Evolutionary conservation across 139 green algal species (phyloP).

Genomic region (Ettlia oleoabundans): DNA sequence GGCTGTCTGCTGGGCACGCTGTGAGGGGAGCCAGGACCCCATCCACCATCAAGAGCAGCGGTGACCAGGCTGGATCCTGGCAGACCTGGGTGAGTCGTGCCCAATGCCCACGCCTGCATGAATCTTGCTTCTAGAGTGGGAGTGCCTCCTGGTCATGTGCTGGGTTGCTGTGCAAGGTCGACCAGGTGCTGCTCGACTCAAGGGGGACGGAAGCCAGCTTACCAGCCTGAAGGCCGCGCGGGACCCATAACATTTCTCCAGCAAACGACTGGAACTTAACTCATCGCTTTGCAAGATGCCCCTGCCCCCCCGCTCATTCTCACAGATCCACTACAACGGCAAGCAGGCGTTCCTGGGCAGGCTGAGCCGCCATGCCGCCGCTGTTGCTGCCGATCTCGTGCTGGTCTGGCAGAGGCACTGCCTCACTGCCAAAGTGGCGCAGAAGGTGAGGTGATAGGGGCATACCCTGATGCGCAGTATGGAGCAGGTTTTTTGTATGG

Average conservation of each 20-base stretch:
- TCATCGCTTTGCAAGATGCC: no score
- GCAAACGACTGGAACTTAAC: no score
- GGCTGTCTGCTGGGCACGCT: background rate
- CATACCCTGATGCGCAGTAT: background rate
- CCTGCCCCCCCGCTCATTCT: background rate
- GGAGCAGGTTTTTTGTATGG: background rate
- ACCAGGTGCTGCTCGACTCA: background rate
- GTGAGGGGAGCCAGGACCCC: background rate
- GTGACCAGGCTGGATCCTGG: background rate
- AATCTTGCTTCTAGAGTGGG: no score
- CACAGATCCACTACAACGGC: conserved; percentile 13
- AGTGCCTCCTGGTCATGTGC: no score
- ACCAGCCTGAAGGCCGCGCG: no score
- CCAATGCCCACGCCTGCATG: no score
- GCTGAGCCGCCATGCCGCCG: conserved; percentile 12
- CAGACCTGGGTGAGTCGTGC: conserved; percentile 1
- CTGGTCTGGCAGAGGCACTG: conserved; percentile 25
- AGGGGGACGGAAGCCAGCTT: no score
- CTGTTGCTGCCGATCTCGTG: conserved; percentile 17
- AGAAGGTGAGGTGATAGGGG: conserved; percentile 15
- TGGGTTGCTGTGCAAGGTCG: no score
- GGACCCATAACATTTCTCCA: no score
- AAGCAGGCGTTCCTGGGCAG: conserved; percentile 20
- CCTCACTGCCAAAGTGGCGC: conserved; percentile 11
- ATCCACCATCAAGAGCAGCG: background rate